These are phyloP conservation scores for Pyrenochaeta sp. DNA, from an alignment of 2,329 filamentous ascomycete species.

Conservation along the genomic window DNA sequence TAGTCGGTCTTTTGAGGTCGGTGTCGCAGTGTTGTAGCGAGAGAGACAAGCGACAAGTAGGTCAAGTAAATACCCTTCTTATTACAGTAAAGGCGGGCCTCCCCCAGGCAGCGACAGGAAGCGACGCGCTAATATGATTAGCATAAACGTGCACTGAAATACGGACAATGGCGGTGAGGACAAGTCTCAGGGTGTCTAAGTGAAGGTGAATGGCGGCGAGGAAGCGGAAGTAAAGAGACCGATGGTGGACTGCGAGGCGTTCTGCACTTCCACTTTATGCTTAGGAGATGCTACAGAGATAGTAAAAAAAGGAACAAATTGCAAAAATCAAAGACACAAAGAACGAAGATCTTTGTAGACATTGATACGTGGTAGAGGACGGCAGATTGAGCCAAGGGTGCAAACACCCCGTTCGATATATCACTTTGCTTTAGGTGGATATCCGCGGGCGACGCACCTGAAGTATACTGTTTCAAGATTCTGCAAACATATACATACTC, in stretches of 20 bases:
- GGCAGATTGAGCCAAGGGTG: not conserved
- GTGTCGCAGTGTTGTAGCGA: conserved; percentile 3
- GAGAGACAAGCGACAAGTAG: conserved; percentile 3
- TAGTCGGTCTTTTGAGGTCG: not conserved
- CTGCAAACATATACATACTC: not conserved
- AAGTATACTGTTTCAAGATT: not conserved
- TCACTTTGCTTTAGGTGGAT: not conserved
- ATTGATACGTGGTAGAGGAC: not conserved
- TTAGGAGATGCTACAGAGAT: not conserved
- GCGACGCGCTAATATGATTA: conserved; percentile 16
- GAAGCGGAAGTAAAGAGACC: not conserved
- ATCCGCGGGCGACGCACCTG: not conserved
- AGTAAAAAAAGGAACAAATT: not conserved
- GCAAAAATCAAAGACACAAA: too few species aligned
- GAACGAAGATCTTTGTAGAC: too few species aligned
- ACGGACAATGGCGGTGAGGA: conserved; percentile 2
- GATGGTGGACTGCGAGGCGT: not conserved
- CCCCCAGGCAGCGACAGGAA: conserved; percentile 10
- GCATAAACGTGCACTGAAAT: not conserved
- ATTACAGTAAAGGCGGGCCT: conserved; percentile 18
- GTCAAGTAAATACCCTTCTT: conserved; percentile 3
- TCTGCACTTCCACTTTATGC: not conserved
- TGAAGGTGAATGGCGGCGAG: conserved; percentile 13
- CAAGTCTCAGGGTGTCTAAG: conserved; percentile 11
- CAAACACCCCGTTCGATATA: not conserved